A percentile compares a stretch with the other conserved stretches of the same genome.
These are phyloP conservation scores for Acephala macrosclerotiorum DNA, from an alignment of 2,329 filamentous ascomycete species.

Conservation along the genomic window DNA sequence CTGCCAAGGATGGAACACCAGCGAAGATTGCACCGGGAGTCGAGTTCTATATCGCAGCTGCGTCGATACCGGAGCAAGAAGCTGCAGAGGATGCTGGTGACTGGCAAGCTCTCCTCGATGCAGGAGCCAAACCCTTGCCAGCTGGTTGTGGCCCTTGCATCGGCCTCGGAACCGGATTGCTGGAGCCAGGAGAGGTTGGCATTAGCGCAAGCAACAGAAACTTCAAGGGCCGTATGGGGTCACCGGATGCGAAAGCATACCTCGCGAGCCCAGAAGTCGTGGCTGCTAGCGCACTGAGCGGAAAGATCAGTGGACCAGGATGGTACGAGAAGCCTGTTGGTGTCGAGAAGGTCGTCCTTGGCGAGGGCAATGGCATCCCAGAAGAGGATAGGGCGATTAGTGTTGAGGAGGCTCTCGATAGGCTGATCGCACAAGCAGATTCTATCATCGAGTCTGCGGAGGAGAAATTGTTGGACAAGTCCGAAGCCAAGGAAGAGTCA, in stretches of 20 bases:
- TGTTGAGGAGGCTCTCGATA: slow-evolving; percentile 75
- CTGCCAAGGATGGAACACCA: slow-evolving; percentile 64
- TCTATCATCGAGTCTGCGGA: slow-evolving; percentile 42
- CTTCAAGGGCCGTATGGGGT: slow-evolving; percentile 92
- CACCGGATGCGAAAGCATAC: slow-evolving; percentile 80
- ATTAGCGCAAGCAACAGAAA: slow-evolving; percentile 87
- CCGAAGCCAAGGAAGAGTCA: slow-evolving; percentile 29
- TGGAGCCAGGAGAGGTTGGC: slow-evolving; percentile 86
- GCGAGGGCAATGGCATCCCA: slow-evolving; percentile 73
- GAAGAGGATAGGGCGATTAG: slow-evolving; percentile 70
- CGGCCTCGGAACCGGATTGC: slow-evolving; percentile 77
- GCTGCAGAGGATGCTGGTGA: slow-evolving; percentile 81
- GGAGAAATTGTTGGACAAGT: slow-evolving; percentile 39
- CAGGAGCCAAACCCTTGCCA: slow-evolving; percentile 76
- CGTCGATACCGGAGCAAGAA: slow-evolving; percentile 79
- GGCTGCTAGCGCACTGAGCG: slow-evolving; percentile 82
- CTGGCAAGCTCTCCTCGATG: slow-evolving; percentile 83
- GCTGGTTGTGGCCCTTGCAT: slow-evolving; percentile 87
- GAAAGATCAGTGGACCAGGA: slow-evolving; percentile 77
- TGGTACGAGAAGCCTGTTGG: slow-evolving; percentile 77
- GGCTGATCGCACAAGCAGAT: slow-evolving; percentile 52
- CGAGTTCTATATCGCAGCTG: slow-evolving; percentile 88
- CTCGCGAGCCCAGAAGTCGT: slow-evolving; percentile 91
- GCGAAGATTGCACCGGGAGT: slow-evolving; percentile 79
- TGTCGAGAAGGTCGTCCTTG: slow-evolving; percentile 70